Base-by-base conservation (phyloP, 208 protist species). In the Acanthamoeba sp. region DNA sequence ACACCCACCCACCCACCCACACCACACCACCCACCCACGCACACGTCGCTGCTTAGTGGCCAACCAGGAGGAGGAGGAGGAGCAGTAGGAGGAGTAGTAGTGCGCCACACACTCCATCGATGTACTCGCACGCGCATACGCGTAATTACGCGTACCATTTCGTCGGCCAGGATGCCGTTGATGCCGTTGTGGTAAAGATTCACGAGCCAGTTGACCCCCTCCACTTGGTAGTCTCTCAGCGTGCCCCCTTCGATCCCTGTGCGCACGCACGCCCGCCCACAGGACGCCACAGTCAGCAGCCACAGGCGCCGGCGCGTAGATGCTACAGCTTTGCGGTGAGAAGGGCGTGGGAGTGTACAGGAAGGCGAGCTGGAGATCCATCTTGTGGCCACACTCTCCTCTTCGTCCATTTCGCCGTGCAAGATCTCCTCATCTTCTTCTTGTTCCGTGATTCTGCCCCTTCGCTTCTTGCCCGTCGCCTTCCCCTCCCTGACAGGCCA, bases 161-260 rank as follows among this genome's bases (percentile, higher is more conserved):
- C 99, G 96, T 99, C 99, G 9, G 99, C 99, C 24, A 99, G 97
- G 92, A 99, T 99, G 29, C 99, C 99, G 95, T 99, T 99, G 91
- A 99, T 98, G 69, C 98, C 98, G 89, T 98, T 97, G 38, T 99
- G 98, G 95, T 99, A 99, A 32, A 99, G 96, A 38, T 97, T 96
- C 38, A 99, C 97, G 29, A 99, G 94, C 99, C 99, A 99, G 95
- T 99, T 99, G 10, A 99, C 97, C 14, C 99, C 99, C 93, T 99
- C 97, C 14, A 99, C 62, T 96, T 99, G 99, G 94, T 99, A 99
- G 29, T 98, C 96, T 48, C 99, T 97, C 96, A 99, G 97, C 34
- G 34, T 96, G 62, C 98, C 98, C 55, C 96, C 59, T n/a, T 69
- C 95, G 45, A 98, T 94, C 85, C 40, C 24, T 73, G 20, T 22